Evolutionary conservation across 148 eudicot genomes (phyloP).

Genomic region (Talinum fruticosum): DNA sequence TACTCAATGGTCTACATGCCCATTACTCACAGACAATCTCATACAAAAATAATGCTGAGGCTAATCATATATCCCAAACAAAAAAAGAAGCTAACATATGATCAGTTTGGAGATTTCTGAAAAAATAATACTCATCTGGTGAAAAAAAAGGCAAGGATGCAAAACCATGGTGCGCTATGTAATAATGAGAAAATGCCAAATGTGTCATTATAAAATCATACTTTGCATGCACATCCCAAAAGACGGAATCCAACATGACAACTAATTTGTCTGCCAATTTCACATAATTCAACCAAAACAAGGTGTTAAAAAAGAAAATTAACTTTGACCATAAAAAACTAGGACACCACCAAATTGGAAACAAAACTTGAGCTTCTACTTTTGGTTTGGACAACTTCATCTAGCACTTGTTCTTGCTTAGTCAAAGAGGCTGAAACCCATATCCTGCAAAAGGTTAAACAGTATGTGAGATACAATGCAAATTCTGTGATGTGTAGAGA

Average conservation of each 20-base stretch:
- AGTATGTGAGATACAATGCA: background rate
- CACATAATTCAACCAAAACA: background rate
- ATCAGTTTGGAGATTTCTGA: too few relatives aligned
- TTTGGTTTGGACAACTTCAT: background rate
- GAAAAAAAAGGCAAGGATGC: background rate
- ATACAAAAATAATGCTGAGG: too few relatives aligned
- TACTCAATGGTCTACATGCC: background rate
- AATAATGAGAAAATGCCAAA: background rate
- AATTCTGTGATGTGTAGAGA: too few relatives aligned
- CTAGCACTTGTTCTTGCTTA: constrained; percentile 26
- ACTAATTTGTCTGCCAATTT: constrained; percentile 23
- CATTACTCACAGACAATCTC: background rate
- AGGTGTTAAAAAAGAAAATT: background rate
- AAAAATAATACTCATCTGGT: too few relatives aligned
- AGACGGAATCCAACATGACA: constrained; percentile 20
- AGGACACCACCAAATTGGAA: constrained; percentile 6
- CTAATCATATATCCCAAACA: too few relatives aligned
- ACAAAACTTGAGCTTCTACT: constrained; percentile 15
- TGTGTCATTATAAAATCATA: background rate
- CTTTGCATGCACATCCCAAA: too few relatives aligned
- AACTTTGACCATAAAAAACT: constrained; percentile 7
- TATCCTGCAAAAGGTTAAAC: constrained; percentile 51
- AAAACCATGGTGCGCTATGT: background rate
- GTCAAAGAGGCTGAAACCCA: constrained; percentile 88
- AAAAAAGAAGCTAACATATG: too few relatives aligned